Conservation (phyloP, 306 rosid genomes). For the Comarum palustre region DNA sequence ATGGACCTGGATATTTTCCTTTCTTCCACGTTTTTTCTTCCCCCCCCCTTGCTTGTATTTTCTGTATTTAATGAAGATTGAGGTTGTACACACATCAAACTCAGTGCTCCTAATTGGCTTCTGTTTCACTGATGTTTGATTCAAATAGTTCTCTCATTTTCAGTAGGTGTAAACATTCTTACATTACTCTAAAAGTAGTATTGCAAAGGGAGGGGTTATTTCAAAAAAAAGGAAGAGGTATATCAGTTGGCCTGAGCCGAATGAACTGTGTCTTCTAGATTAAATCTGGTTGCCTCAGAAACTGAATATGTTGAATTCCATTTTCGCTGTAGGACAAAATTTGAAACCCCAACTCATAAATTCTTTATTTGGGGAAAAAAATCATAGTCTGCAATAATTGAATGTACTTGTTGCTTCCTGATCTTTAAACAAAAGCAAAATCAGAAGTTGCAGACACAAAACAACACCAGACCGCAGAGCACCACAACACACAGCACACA, state of each 20-base stretch:
- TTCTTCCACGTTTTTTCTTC: neutral
- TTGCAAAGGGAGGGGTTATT: too few relatives aligned
- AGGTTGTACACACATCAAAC: neutral
- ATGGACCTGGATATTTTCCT: too few relatives aligned
- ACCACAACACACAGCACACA: slow-evolving; percentile 12
- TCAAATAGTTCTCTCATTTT: neutral
- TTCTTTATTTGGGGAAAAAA: neutral
- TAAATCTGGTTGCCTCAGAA: too few relatives aligned
- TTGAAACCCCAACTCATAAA: neutral
- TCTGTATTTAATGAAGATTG: neutral
- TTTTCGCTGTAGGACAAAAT: neutral
- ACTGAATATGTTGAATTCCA: too few relatives aligned
- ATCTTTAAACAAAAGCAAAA: slow-evolving; percentile 19
- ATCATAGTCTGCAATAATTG: neutral
- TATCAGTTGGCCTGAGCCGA: too few relatives aligned
- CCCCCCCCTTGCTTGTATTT: neutral
- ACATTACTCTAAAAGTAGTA: too few relatives aligned
- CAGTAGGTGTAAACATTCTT: neutral
- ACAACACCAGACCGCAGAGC: slow-evolving; percentile 20
- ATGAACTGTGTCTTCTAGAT: too few relatives aligned
- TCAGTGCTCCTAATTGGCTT: neutral
- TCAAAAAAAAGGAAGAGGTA: too few relatives aligned
- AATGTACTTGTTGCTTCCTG: slow-evolving; percentile 1
- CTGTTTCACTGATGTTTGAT: neutral
- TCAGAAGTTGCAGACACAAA: slow-evolving; percentile 13